Evolutionary conservation across 495 filamentous ascomycete species (phyloP), one percentile per base, ranked within the genome.

Genomic region (Xylaria grammica): DNA sequence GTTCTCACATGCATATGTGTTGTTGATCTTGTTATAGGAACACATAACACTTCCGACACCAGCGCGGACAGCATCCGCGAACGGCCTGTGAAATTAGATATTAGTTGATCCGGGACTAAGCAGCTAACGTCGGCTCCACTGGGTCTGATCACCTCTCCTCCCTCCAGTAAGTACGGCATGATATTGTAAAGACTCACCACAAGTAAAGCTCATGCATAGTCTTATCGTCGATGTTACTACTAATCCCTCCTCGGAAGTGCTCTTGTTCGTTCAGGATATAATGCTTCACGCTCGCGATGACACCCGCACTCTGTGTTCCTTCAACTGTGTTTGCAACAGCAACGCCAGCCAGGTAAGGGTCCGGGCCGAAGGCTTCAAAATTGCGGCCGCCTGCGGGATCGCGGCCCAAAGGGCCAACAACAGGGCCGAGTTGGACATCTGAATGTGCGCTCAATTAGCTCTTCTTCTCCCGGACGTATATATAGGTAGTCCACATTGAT

Each of bases 151-250:
- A 2, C 0, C 24, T 8, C n/a, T 32, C 8, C 40, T 11, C 34
- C 17, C 7, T 48, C 0, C n/a, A 36, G 34, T 27, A 22, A 17
- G n/a, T 42, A 34, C 11, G 42, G 17, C n/a, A 8, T 1, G 19
- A 19, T 7, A 3, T 17, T 42, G n/a, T 52, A 19, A 19, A n/a
- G 19, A 55, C 65, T 63, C 15, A 71, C 86, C 87, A 91, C 22
- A 89, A 75, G 67, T 91, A 91, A 0, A 91, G 69, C 72, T 91
- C 89, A 69, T 89, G 87, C 62, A 90, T 79, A 1, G 88, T 88
- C 26, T 84, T 78, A 63, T 90, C 88, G 67, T 88, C 87, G 9
- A 90, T 81, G 60, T 88, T 85, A 15, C 79, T 81, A 72, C 78
- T 80, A 24, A 80, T 75, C 19, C 59, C 64, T 55, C 69, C 65